Evolutionary conservation across 2,329 filamentous ascomycete genomes (phyloP).

Genomic region (Diaporthe humulicola): DNA sequence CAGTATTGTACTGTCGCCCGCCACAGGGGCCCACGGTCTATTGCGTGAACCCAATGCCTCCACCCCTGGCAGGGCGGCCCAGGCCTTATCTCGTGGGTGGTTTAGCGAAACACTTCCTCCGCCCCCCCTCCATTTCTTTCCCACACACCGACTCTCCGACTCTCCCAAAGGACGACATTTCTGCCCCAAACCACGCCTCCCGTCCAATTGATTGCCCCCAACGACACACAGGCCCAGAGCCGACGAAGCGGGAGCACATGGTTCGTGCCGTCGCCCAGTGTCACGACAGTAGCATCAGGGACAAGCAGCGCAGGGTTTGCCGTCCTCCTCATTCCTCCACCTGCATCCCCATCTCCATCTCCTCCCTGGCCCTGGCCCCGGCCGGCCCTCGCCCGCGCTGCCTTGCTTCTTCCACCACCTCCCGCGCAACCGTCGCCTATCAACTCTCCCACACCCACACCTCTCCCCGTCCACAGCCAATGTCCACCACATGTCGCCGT

Average conservation of each 20-base stretch:
- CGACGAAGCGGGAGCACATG: constrained; percentile 25
- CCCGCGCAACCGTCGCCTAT: constrained; percentile 43
- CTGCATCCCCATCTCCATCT: neutral
- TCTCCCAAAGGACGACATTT: constrained; percentile 15
- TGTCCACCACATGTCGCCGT: constrained; percentile 71
- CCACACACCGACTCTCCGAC: constrained; percentile 38
- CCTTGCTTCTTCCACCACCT: constrained; percentile 16
- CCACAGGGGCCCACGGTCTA: neutral
- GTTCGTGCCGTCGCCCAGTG: constrained; percentile 4
- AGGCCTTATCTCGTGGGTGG: constrained; percentile 33
- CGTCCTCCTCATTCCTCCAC: constrained; percentile 13
- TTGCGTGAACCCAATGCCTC: constrained; percentile 8
- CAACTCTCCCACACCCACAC: constrained; percentile 46
- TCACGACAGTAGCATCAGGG: constrained; percentile 22
- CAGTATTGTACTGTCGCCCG: neutral
- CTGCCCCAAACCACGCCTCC: constrained; percentile 25
- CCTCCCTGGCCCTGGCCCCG: constrained; percentile 14
- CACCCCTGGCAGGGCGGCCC: constrained; percentile 18
- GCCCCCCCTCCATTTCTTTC: constrained; percentile 34
- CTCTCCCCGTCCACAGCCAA: constrained; percentile 56
- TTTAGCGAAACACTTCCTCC: constrained; percentile 37
- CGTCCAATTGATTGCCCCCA: constrained; percentile 17
- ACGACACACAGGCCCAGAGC: constrained; percentile 23
- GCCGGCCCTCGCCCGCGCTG: neutral
- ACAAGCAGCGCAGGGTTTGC: constrained; percentile 31